Base-by-base conservation (phyloP, 2,329 filamentous ascomycete species). In the Plenodomus lindquistii region DNA sequence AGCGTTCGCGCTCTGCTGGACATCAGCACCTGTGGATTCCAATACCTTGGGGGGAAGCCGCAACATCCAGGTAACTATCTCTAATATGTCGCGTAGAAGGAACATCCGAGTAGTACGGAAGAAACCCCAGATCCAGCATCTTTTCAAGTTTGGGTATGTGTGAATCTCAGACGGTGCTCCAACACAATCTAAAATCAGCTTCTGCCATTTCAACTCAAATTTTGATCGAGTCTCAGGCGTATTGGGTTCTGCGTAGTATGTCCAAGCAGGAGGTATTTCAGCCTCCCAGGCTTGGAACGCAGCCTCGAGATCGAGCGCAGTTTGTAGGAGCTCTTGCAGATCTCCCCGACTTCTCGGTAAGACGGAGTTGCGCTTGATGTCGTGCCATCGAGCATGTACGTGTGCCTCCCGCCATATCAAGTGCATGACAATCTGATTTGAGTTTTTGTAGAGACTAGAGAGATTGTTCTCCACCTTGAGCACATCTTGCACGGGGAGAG, bases 51-150 rank as follows among this genome's bases (percentile, higher is more conserved):
- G 37, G 3, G 62, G 62, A 1, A 68, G 44, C 10, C 53, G 50
- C 17, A 65, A 55, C 59, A 67, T 65, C 63, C 63, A 68, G 20
- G 67, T 68, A 10, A 69, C 43, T 1, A 70, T 62, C 42, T 69
- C 67, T 1, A 69, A 47, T 8, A 60, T 34, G 19, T 67, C 67
- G 16, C 66, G 62, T 2, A 66, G 48, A 3, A 69, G 42, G 27
- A 67, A 63, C 8, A 67, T 53, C 13, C 63, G 55, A 27, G 47
- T 60, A 1, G 63, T 66, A n/a, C 65, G 62, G 42, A 61, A 69
- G 48, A 65, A 69, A 13, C 53, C 59, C 63, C 65, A 69, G 0
- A 63, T 51, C 57, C 62, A 69, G 19, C 54, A 59, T 38, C 42
- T 44, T 37, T 62, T 66, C 8, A 69, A 36, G 8, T 47, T 59